Conservation (phyloP, 2,329 filamentous ascomycete genomes). For the Tolypocladium ovalisporum region DNA sequence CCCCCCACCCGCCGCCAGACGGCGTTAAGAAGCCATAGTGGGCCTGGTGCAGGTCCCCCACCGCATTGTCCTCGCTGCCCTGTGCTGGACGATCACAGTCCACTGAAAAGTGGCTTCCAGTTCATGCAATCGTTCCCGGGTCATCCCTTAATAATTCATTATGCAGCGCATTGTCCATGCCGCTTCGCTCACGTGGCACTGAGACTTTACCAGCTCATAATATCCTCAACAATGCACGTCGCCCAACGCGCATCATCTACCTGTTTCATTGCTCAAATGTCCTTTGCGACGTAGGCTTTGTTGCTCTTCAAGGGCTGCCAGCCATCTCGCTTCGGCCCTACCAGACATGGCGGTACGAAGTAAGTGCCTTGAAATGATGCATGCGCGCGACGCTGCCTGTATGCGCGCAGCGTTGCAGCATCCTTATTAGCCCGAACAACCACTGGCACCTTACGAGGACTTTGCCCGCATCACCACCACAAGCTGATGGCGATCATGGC, state of each 20-base stretch:
- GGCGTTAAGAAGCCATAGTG: background rate
- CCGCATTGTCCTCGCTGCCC: background rate
- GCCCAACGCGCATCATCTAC: too few species aligned
- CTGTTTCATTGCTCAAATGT: too few species aligned
- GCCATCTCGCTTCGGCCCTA: background rate
- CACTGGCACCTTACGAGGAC: background rate
- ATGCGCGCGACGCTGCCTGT: background rate
- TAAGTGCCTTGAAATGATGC: background rate
- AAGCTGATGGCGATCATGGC: background rate
- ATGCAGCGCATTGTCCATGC: background rate
- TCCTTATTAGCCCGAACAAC: background rate
- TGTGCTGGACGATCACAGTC: background rate
- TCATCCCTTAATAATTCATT: background rate
- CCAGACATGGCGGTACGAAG: background rate
- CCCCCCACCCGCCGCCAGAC: background rate
- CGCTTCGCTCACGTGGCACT: background rate
- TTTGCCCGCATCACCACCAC: background rate
- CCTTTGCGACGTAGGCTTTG: too few species aligned
- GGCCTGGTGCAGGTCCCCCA: background rate
- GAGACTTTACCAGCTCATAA: background rate
- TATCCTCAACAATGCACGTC: too few species aligned
- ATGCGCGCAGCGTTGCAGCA: background rate
- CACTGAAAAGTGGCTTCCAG: background rate
- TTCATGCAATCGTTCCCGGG: background rate
- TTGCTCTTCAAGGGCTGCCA: too few species aligned